These are phyloP conservation scores for Fusarium sp. DNA, from an alignment of 2,329 filamentous ascomycete genomes.

Conservation along the genomic window DNA sequence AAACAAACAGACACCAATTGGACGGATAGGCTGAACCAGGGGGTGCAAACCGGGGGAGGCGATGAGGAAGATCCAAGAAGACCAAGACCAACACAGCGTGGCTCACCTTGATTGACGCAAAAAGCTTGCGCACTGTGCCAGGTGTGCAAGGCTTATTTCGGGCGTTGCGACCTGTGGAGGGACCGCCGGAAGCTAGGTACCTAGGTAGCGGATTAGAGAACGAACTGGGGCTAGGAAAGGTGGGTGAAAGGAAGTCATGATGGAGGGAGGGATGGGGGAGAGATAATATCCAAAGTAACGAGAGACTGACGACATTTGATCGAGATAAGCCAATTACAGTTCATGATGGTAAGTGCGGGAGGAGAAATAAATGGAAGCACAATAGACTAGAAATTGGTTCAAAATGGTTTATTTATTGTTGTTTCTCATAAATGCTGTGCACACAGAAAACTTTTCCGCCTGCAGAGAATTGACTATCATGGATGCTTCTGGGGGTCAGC, in stretches of 20 bases:
- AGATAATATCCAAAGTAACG: not conserved
- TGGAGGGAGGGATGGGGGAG: constrained; percentile 35
- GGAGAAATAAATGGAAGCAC: not conserved
- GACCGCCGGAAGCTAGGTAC: constrained; percentile 12
- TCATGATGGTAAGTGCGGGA: not conserved
- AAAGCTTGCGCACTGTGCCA: constrained; percentile 14
- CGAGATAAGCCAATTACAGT: constrained; percentile 15
- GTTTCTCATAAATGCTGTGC: not conserved
- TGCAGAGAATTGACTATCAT: constrained; percentile 11
- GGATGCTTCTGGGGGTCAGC: constrained; percentile 19
- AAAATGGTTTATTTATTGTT: not conserved
- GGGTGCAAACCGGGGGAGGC: constrained; percentile 31
- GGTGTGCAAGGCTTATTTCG: constrained; percentile 28
- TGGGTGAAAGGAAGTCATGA: constrained; percentile 36
- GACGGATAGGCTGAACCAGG: constrained; percentile 29
- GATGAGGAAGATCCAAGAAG: constrained; percentile 34
- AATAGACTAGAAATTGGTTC: not conserved
- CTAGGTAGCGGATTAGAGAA: constrained; percentile 24
- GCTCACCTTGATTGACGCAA: constrained; percentile 16
- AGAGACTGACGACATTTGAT: constrained; percentile 24
- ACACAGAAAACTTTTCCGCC: constrained; percentile 14
- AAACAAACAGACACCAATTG: constrained; percentile 32
- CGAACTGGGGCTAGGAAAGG: constrained; percentile 29
- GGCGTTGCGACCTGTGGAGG: constrained; percentile 19
- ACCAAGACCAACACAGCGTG: constrained; percentile 33